Evolutionary conservation across 345 rosid genomes (phyloP), one percentile per base, ranked within the genome.

Genomic region (Gossypium ekmanianum): DNA sequence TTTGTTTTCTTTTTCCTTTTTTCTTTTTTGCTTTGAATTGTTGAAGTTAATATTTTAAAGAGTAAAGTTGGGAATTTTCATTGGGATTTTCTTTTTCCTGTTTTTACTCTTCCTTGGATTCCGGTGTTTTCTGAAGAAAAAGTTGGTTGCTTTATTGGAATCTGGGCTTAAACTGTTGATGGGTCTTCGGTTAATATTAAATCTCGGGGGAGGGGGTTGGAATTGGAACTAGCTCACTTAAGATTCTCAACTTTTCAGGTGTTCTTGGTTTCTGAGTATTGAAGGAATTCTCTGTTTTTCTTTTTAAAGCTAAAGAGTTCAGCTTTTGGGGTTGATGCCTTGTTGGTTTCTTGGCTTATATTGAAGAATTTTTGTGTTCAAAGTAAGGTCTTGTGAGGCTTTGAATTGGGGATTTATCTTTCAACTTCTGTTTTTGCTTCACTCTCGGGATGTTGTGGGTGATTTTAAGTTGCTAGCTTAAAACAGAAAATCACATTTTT

Each of bases 81-180:
- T 72, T 54, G 74, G 76, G 76, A 20, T 70, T 75, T 68, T 55
- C 72, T 58, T 76, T 45, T 64, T 76, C 72, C 73, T 75, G 76
- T 58, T 72, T 76, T 24, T 44, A 2, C 66, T 77, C 79, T 77
- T 59, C 84, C 78, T 82, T 79, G 74, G 83, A 79, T 82, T 72
- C 80, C 43, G 81, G 81, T 78, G 80, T 67, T 51, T 14, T 50
- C 16, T 80, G 75, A 71, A 61, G 34, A 22, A 17, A 79, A 83
- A 80, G 83, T 72, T 61, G 64, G 56, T 74, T 70, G 78, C 92
- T 87, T 88, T 84, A 73, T 83, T 80, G 82, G 76, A 74, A 71
- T 75, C 81, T 65, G 85, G 71, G 79, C 80, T 65, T 65, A 68
- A 26, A 72, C 80, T 76, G 78, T 77, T 81, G 65, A 79, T 52